A percentile compares a stretch with the other conserved stretches of the same genome.
These are phyloP conservation scores for Hanseniaspora lachancei DNA, from an alignment of 805 yeast species.

Conservation along the genomic window DNA sequence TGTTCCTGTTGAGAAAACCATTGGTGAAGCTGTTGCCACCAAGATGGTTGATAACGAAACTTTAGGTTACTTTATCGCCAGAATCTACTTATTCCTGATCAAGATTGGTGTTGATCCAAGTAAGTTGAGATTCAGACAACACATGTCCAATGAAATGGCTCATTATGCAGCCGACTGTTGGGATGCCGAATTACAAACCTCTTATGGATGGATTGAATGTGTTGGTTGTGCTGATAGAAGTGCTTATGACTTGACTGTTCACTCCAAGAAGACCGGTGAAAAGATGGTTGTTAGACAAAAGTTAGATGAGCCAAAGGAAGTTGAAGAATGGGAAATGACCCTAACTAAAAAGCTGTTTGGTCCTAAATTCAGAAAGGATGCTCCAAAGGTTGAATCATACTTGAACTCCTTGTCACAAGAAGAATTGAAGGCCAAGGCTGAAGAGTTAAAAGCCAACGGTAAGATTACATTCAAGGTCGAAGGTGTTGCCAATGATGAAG, in stretches of 20 bases:
- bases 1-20: constrained; percentile 44
- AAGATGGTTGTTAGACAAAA: constrained; percentile 88
- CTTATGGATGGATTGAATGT: constrained; percentile 99
- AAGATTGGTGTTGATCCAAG: constrained; percentile 81
- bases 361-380: constrained; percentile 93
- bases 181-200: constrained; percentile 94
- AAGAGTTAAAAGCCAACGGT: constrained; percentile 48
- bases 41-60: constrained; percentile 95
- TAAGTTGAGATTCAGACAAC: constrained; percentile 93
- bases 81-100: constrained; percentile 72
- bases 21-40: constrained; percentile 80
- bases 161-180: constrained; percentile 99
- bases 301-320: constrained; percentile 68
- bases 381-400: constrained; percentile 80
- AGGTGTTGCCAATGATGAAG: constrained; percentile 38
- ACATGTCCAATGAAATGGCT: constrained; percentile 98
- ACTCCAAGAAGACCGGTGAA: constrained; percentile 87
- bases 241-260: constrained; percentile 93
- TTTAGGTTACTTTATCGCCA: constrained; percentile 88
- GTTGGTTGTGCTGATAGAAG: constrained; percentile 99
- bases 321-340: constrained; percentile 72
- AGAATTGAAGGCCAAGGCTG: constrained; percentile 64
- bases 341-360: constrained; percentile 93
- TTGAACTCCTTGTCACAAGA: constrained; percentile 64
- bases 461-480: constrained; percentile 55